Evolutionary conservation across 164 flowering plant genomes (phyloP).

Genomic region (Stephania yunnanensis): DNA sequence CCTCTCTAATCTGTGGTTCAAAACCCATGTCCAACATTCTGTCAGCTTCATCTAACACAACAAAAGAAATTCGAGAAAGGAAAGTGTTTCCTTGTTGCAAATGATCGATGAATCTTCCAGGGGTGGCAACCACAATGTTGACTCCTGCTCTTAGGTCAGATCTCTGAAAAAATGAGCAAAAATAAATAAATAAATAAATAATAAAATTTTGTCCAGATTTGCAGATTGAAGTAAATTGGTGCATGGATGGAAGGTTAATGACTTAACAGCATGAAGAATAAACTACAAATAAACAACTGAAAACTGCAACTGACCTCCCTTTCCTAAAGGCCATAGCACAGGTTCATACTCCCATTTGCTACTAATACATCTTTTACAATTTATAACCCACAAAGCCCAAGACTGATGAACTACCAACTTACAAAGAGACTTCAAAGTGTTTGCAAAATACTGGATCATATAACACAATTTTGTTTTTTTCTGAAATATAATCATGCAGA

Average conservation of each 20-base stretch:
- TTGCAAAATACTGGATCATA: neutral
- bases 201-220: neutral
- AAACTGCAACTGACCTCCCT: neutral
- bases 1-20: conserved; percentile 50
- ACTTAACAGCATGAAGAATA: neutral
- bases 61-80: conserved; percentile 41
- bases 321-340: neutral
- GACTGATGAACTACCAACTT: too few species aligned
- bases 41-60: conserved; percentile 71
- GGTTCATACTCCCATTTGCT: neutral
- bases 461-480: neutral
- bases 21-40: conserved; percentile 79
- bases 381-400: too few species aligned
- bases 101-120: conserved; percentile 67
- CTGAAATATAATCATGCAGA: neutral
- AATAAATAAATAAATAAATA: neutral
- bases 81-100: conserved; percentile 50
- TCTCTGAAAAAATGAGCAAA: conserved; percentile 14
- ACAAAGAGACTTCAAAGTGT: too few species aligned
- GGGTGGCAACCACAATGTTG: conserved; percentile 63
- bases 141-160: conserved; percentile 42
- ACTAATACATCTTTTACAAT: too few species aligned
- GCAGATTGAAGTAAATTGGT: neutral
- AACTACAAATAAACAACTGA: neutral
- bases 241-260: too few species aligned